Evolutionary conservation across 2,329 filamentous ascomycete genomes (phyloP).

Genomic region (Cladosporium halotolerans): DNA sequence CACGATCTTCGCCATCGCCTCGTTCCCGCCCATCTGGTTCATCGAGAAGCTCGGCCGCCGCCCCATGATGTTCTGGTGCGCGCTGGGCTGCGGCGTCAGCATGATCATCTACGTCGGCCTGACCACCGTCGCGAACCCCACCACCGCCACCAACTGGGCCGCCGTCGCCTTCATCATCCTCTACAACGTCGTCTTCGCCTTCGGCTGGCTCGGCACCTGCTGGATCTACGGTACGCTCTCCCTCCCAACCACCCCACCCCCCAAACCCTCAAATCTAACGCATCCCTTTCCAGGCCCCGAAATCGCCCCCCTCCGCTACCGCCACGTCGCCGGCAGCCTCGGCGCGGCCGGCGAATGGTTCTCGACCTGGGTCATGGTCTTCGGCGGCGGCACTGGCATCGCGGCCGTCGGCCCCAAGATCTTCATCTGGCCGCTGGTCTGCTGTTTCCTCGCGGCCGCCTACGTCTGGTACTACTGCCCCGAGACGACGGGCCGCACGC

Average conservation of each 20-base stretch:
- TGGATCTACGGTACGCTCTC: slow-evolving; percentile 29
- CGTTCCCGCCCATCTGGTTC: slow-evolving; percentile 21
- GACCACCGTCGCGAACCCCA: slow-evolving; percentile 16
- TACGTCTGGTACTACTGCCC: slow-evolving; percentile 25
- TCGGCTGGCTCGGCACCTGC: slow-evolving; percentile 29
- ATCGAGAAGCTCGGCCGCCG: slow-evolving; percentile 31
- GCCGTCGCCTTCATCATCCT: slow-evolving; percentile 26
- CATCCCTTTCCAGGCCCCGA: slow-evolving; percentile 21
- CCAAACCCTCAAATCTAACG: too few relatives aligned
- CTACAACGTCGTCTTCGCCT: slow-evolving; percentile 26
- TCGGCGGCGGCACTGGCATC: slow-evolving; percentile 31
- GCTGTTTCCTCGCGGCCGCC: slow-evolving; percentile 23
- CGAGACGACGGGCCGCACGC: slow-evolving; percentile 18
- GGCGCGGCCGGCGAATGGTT: slow-evolving; percentile 35
- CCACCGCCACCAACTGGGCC: slow-evolving; percentile 21
- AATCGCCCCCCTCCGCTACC: slow-evolving; percentile 33
- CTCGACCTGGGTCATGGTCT: slow-evolving; percentile 32
- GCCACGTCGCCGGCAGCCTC: slow-evolving; percentile 31
- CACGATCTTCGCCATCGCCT: slow-evolving; percentile 25
- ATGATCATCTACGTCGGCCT: slow-evolving; percentile 26
- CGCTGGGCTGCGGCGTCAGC: slow-evolving; percentile 22
- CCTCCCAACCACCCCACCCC: too few relatives aligned
- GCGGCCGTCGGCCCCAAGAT: slow-evolving; percentile 33
- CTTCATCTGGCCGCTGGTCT: slow-evolving; percentile 34
- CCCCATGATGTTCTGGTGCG: slow-evolving; percentile 25